Evolutionary conservation across 202 grass and related monocot species (phyloP), one percentile per base, ranked within the genome.

Genomic region (Setaria italica): DNA sequence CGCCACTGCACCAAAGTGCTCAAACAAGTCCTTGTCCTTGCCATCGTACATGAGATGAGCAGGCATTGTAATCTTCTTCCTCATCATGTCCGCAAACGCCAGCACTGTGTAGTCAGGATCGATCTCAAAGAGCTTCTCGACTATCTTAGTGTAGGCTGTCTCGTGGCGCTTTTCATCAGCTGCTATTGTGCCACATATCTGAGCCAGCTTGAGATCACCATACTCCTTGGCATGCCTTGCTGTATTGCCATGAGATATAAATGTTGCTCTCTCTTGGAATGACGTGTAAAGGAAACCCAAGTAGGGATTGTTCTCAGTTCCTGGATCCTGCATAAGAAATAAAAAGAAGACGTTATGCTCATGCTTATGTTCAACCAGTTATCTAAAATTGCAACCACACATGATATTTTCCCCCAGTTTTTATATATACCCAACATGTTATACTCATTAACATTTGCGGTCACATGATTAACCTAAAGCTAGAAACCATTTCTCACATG

Each of bases 41-140:
- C 95, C 92, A 34, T 97, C 95, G 0, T 95, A 97, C 95, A 98
- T 98, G n/a, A 98, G 91, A 87, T 98, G 95, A 15, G 95, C 95
- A 60, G 95, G 95, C 95, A 98, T 98, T 11, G 95, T 90, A 60
- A 98, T 98, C 86, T 95, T 98, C 91, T 98, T 98, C 87, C 88
- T 94, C 95, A 98, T 98, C 95, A 98, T 98, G 88, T 98, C 91
- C 34, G 89, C 89, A 85, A 98, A 90, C 17, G 93, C 85, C 59
- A 95, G 91, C 42, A 98, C 89, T 0, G 95, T 98, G 65, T 89
- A 92, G 46, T 95, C 89, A 71, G 95, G 95, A 85, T 98, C 95
- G 7, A 93, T 86, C 75, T 98, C 95, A 11, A 98, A 95, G 42
- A 98, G 89, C 78, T 98, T 98, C 78, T 98, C 95, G 2, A 92